Conservation (phyloP, 2,329 filamentous ascomycete species). For the Aspergillus spinulosporus region DNA sequence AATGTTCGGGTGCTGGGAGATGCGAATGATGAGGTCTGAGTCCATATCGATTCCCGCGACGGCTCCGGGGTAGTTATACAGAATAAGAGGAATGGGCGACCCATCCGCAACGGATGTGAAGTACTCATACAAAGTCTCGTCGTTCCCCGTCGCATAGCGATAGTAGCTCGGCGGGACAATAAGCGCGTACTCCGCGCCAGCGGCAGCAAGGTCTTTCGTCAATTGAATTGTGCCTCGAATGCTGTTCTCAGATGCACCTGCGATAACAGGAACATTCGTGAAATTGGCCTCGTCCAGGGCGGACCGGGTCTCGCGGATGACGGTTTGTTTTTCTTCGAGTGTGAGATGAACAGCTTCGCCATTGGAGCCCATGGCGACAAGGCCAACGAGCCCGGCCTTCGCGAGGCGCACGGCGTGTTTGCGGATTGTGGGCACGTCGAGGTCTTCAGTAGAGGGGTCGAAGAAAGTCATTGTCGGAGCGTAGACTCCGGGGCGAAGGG, state of each 20-base stretch:
- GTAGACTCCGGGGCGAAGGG: conserved; percentile 79
- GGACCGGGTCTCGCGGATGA: conserved; percentile 75
- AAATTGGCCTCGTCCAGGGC: conserved; percentile 81
- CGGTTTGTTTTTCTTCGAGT: conserved; percentile 70
- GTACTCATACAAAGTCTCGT: conserved; percentile 71
- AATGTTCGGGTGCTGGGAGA: conserved; percentile 80
- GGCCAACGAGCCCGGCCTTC: conserved; percentile 73
- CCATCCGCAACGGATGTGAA: conserved; percentile 73
- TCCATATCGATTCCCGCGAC: conserved; percentile 87
- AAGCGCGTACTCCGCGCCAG: conserved; percentile 77
- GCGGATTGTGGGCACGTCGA: conserved; percentile 77
- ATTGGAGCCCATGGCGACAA: conserved; percentile 88
- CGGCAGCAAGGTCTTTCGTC: conserved; percentile 64
- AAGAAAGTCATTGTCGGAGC: conserved; percentile 92
- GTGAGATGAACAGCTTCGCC: conserved; percentile 86
- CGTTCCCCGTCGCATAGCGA: conserved; percentile 68
- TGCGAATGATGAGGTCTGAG: conserved; percentile 78
- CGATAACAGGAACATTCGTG: conserved; percentile 70
- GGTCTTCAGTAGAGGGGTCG: conserved; percentile 76
- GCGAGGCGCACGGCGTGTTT: conserved; percentile 77
- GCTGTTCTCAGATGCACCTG: conserved; percentile 78
- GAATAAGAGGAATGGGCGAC: conserved; percentile 73
- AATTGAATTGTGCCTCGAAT: conserved; percentile 78
- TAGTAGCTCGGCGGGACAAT: conserved; percentile 83
- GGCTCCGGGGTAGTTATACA: conserved; percentile 91